Conservation (phyloP, 2,329 filamentous ascomycete genomes). For the Xylariomycetidae sp. region DNA sequence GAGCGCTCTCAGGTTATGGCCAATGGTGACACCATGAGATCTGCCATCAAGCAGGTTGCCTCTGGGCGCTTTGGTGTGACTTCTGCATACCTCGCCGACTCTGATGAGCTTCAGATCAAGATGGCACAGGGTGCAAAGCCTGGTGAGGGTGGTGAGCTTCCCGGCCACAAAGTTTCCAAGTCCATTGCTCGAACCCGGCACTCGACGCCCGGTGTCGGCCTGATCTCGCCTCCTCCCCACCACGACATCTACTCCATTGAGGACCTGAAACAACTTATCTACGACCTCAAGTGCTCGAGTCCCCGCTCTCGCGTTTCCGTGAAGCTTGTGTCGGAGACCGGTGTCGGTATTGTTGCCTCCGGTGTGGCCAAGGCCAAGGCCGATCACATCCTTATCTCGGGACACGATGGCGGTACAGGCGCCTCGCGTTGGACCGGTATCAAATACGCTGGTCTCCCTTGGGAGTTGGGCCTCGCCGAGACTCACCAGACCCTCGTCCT, state of each 20-base stretch:
- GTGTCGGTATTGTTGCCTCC: constrained; percentile 94
- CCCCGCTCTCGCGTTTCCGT: constrained; percentile 88
- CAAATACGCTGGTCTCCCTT: constrained; percentile 95
- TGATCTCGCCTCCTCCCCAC: constrained; percentile 92
- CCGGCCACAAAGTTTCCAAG: constrained; percentile 92
- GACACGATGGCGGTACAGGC: constrained; percentile 94
- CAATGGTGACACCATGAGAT: constrained; percentile 94
- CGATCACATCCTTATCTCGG: constrained; percentile 93
- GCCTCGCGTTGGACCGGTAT: constrained; percentile 97
- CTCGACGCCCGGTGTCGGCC: constrained; percentile 90
- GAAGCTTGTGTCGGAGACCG: constrained; percentile 95
- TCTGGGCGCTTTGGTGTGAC: constrained; percentile 96
- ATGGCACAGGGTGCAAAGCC: constrained; percentile 99
- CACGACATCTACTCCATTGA: constrained; percentile 99
- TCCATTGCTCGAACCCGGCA: constrained; percentile 92
- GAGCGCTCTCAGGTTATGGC: constrained; percentile 81
- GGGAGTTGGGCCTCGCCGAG: constrained; percentile 94
- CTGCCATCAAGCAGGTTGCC: constrained; percentile 95
- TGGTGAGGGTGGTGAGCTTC: constrained; percentile 93
- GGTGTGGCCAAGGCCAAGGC: constrained; percentile 97
- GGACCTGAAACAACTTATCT: constrained; percentile 95
- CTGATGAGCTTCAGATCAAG: constrained; percentile 97
- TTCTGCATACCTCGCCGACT: constrained; percentile 87
- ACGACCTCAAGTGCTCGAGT: constrained; percentile 94
- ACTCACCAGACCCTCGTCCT: constrained; percentile 94